Conservation (phyloP, 345 rosid genomes). For the Citropsis articulata region DNA sequence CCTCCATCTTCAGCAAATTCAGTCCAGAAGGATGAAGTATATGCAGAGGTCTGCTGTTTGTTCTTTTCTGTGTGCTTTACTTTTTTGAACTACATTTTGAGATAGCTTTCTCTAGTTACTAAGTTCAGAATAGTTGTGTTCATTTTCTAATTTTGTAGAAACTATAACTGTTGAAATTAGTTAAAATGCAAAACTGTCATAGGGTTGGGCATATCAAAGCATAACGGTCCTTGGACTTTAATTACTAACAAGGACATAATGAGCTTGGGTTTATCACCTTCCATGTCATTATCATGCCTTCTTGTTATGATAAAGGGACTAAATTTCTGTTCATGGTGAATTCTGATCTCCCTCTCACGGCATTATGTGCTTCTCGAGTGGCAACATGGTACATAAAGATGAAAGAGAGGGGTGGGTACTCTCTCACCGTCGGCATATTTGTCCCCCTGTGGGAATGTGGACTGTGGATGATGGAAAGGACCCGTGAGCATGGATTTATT, state of each 20-base stretch:
- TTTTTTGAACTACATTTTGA: not conserved
- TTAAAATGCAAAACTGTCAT: not conserved
- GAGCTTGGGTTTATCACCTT: not conserved
- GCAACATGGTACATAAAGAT: not conserved
- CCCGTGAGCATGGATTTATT: not conserved
- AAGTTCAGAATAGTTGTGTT: not conserved
- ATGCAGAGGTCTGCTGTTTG: conserved; percentile 67
- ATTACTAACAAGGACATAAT: not conserved
- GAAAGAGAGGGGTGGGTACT: not conserved
- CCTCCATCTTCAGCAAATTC: conserved; percentile 52
- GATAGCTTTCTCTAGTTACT: not conserved
- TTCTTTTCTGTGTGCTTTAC: not conserved
- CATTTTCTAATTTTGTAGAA: not conserved
- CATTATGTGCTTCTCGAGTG: not conserved
- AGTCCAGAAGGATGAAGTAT: conserved; percentile 68
- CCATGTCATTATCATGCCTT: not conserved
- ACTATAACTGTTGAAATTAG: not conserved
- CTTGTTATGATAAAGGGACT: not conserved
- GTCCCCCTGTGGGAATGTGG: not conserved
- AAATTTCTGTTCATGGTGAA: not conserved
- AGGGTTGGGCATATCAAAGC: not conserved
- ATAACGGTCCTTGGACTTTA: not conserved
- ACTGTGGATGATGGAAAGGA: not conserved
- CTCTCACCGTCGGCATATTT: not conserved
- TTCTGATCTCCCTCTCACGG: not conserved